Percentiles rank a stretch among this genome's conserved stretches.
Conservation (phyloP, 805 yeast genomes). For the Ogataea corticis region DNA sequence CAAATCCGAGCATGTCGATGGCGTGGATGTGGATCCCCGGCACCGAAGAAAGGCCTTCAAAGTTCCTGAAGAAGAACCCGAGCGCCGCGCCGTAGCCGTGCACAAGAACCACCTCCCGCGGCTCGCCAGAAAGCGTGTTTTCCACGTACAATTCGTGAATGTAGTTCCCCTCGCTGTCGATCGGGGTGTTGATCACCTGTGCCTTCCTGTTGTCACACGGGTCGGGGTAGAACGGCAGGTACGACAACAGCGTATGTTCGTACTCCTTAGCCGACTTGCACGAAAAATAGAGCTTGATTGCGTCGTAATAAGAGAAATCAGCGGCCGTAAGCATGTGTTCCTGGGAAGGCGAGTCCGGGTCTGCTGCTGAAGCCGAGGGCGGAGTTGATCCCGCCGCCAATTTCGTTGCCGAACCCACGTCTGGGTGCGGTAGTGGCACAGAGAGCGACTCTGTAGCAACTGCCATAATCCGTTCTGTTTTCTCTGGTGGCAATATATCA, state of each 20-base stretch:
- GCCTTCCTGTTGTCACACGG: conserved; percentile 49
- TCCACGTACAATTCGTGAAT: conserved; percentile 75
- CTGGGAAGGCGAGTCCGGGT: not conserved
- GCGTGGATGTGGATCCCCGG: conserved; percentile 64
- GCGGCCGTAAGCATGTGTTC: not conserved
- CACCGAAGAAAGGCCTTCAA: conserved; percentile 49
- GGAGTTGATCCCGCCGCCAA: not conserved
- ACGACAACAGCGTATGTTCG: conserved; percentile 49
- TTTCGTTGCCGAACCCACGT: too few species aligned
- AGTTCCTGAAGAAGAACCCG: conserved; percentile 75
- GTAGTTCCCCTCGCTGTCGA: conserved; percentile 44
- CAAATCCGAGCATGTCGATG: conserved; percentile 72
- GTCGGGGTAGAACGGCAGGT: conserved; percentile 60
- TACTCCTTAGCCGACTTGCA: conserved; percentile 25
- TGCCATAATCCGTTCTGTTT: not conserved
- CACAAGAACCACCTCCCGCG: conserved; percentile 55
- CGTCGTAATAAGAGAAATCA: conserved; percentile 18
- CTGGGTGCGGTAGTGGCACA: too few species aligned
- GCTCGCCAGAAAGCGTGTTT: conserved; percentile 33
- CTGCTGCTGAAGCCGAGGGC: not conserved
- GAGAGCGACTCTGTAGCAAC: not conserved
- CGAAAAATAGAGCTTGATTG: conserved; percentile 30
- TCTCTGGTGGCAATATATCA: too few species aligned
- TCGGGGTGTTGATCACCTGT: conserved; percentile 51
- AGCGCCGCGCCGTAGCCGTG: conserved; percentile 95